Percentiles rank a stretch among this genome's conserved stretches.
phyloP scores from a whole-genome alignment of 305 asterid genomes.

The Caryopteris hybrid region DNA sequence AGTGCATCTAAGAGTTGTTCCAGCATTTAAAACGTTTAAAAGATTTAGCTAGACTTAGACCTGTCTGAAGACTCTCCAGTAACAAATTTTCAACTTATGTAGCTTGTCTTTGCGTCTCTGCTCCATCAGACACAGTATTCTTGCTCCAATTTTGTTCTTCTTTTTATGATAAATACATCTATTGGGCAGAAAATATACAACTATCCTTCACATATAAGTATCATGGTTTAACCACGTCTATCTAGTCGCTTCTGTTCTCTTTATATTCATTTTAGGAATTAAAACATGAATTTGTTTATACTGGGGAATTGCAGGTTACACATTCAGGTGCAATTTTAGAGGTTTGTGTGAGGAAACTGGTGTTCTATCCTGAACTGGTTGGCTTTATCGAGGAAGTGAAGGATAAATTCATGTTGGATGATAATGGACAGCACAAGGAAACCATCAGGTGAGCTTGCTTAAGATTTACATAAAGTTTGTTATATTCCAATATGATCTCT shows the following conservation, averaged over 20 bases:
- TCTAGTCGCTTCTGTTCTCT: too few relatives aligned
- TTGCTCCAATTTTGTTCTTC: neutral
- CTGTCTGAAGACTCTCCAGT: neutral
- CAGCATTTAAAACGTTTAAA: too few relatives aligned
- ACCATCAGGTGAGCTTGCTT: constrained; percentile 59
- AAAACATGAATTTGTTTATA: neutral
- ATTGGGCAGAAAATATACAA: neutral
- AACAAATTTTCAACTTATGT: neutral
- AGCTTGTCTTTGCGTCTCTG: neutral
- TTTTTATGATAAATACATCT: neutral
- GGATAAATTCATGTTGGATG: constrained; percentile 79
- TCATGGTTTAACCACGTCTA: too few relatives aligned
- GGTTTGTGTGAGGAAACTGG: constrained; percentile 97
- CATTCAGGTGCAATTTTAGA: constrained; percentile 77
- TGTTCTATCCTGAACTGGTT: constrained; percentile 82
- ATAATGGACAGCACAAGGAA: constrained; percentile 63
- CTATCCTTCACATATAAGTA: too few relatives aligned
- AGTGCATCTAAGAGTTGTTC: too few relatives aligned
- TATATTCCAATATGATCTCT: too few relatives aligned
- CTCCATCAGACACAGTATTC: neutral
- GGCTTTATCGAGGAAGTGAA: constrained; percentile 91
- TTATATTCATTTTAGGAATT: neutral
- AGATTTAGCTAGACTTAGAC: too few relatives aligned
- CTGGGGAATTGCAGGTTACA: constrained; percentile 42
- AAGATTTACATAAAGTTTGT: too few relatives aligned